Percentiles rank a stretch among this genome's conserved stretches.
These are phyloP conservation scores for Diplodia sapinea DNA, from an alignment of 2,329 filamentous ascomycete genomes.

Conservation along the genomic window DNA sequence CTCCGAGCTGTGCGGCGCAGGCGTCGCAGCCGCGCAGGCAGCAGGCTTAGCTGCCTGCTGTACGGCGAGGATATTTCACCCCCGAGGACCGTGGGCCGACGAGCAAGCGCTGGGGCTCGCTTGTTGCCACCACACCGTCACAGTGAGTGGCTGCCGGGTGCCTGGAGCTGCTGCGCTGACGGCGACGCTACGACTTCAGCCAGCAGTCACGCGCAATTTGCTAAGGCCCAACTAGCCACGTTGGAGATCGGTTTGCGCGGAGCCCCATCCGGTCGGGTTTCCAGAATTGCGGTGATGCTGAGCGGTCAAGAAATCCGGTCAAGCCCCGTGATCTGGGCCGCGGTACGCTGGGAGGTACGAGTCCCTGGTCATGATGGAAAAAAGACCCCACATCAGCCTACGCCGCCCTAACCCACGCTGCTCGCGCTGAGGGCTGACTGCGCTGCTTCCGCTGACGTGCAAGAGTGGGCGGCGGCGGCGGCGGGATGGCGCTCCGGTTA, in stretches of 20 bases:
- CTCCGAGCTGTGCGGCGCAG: conserved; percentile 4
- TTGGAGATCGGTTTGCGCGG: conserved; percentile 21
- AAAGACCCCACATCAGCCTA: conserved; percentile 22
- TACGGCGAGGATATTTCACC: conserved; percentile 5
- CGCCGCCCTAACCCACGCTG: not conserved
- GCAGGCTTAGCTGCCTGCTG: conserved; percentile 18
- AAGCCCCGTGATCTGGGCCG: conserved; percentile 23
- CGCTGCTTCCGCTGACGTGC: conserved; percentile 18
- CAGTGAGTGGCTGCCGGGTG: conserved; percentile 24
- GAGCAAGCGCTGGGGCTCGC: not conserved
- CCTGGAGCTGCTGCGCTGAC: conserved; percentile 23
- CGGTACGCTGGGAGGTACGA: conserved; percentile 26
- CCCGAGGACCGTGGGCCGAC: not conserved
- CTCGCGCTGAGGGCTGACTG: conserved; percentile 19
- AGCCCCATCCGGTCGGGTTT: conserved; percentile 26
- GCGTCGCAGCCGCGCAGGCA: conserved; percentile 8
- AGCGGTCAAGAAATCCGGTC: conserved; percentile 24
- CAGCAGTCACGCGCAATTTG: conserved; percentile 15
- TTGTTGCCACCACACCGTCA: conserved; percentile 10
- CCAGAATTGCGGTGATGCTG: conserved; percentile 17
- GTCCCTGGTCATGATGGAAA: conserved; percentile 23
- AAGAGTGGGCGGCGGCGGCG: not conserved
- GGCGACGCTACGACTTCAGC: conserved; percentile 19
- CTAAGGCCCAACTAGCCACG: conserved; percentile 25
- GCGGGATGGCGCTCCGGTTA: conserved; percentile 19